Evolutionary conservation across 352 stramenopile genomes (phyloP).

Genomic region (Globisporangium emineosum): DNA sequence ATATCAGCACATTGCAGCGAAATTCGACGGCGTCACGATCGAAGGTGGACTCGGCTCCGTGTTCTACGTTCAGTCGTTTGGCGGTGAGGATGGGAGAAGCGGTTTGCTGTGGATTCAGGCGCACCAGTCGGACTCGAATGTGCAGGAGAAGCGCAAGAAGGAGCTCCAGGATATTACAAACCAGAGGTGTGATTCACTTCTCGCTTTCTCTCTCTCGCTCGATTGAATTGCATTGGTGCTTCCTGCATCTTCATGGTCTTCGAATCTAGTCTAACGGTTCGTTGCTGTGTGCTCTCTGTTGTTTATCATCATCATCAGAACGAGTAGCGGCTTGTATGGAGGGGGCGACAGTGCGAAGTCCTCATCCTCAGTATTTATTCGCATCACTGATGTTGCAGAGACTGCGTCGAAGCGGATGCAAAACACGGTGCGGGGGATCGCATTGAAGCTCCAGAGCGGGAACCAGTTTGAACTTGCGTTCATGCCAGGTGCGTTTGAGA

Average conservation of each 20-base stretch:
- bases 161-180: constrained; percentile 63
- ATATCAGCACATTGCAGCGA: constrained; percentile 50
- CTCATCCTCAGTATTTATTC: constrained; percentile 16
- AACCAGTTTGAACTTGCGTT: constrained; percentile 54
- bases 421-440: constrained; percentile 38
- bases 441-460: constrained; percentile 30
- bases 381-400: constrained; percentile 20
- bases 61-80: constrained; percentile 21
- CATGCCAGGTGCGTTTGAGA: constrained; percentile 38
- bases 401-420: constrained; percentile 35
- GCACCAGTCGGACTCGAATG: constrained; percentile 47
- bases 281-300: not conserved
- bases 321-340: not conserved
- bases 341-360: constrained; percentile 7
- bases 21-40: constrained; percentile 47
- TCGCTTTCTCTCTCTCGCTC: too few relatives aligned
- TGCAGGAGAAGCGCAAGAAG: constrained; percentile 42
- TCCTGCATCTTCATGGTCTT: not conserved
- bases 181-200: constrained; percentile 11
- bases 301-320: not conserved
- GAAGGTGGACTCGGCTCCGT: constrained; percentile 44
- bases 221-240: not conserved
- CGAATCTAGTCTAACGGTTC: not conserved
- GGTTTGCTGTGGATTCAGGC: constrained; percentile 60
- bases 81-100: constrained; percentile 14